These are phyloP conservation scores for Leccinum fibrillosum DNA, from an alignment of 768 basidiomycete species.

Conservation along the genomic window DNA sequence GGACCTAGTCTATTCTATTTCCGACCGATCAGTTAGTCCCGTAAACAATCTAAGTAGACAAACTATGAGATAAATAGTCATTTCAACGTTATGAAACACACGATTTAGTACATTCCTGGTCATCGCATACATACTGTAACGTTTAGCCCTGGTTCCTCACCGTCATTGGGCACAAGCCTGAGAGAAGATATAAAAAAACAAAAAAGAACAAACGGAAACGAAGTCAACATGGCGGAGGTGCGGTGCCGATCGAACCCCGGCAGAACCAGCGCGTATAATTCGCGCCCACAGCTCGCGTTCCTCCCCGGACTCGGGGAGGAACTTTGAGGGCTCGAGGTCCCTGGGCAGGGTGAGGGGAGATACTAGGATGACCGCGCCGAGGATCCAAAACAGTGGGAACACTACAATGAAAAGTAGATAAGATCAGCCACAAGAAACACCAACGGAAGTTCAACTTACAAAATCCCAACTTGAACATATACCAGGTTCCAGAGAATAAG, in stretches of 20 bases:
- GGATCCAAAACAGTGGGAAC: slow-evolving; percentile 49
- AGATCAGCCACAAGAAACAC: background rate
- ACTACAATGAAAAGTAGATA: slow-evolving; percentile 25
- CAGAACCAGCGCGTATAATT: slow-evolving; percentile 28
- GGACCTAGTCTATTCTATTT: background rate
- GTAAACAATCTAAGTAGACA: background rate
- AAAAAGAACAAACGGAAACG: background rate
- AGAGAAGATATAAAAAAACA: background rate
- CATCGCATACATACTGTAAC: background rate
- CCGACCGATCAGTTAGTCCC: too few species aligned
- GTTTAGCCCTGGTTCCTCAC: background rate
- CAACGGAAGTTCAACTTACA: slow-evolving; percentile 31
- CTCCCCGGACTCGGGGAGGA: slow-evolving; percentile 12
- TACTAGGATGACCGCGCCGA: slow-evolving; percentile 38
- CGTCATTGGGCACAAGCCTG: background rate
- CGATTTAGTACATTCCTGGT: background rate
- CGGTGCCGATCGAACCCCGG: background rate
- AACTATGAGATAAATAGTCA: too few species aligned
- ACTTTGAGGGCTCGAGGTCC: slow-evolving; percentile 30
- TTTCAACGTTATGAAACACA: background rate
- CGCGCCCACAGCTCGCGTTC: slow-evolving; percentile 34
- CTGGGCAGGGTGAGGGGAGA: slow-evolving; percentile 39
- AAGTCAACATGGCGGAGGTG: background rate
- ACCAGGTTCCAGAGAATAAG: slow-evolving; percentile 32
- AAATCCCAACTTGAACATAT: slow-evolving; percentile 50